phyloP scores from a whole-genome alignment of 805 yeast genomes.

The Starmerella apis region DNA sequence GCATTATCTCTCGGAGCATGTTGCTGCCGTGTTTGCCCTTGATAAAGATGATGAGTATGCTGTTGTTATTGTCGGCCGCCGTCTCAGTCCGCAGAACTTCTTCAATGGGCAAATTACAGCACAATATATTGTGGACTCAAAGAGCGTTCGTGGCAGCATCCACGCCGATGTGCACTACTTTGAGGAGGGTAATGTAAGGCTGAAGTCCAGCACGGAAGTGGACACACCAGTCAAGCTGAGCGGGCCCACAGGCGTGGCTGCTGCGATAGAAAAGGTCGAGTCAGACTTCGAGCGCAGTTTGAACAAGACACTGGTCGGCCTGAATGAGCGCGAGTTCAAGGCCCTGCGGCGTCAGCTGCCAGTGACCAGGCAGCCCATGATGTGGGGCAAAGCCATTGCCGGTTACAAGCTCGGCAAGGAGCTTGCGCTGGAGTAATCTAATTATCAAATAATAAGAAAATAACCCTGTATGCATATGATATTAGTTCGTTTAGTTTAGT shows the following conservation, averaged over 20 bases:
- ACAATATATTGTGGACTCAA: constrained; percentile 39
- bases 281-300: constrained; percentile 48
- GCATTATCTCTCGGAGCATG: constrained; percentile 42
- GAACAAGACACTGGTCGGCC: constrained; percentile 50
- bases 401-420: constrained; percentile 65
- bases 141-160: constrained; percentile 43
- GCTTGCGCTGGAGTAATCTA: constrained; percentile 12
- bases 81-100: constrained; percentile 62
- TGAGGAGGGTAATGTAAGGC: constrained; percentile 90
- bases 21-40: constrained; percentile 38
- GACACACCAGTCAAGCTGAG: constrained; percentile 26
- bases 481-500: no score
- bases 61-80: constrained; percentile 58
- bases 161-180: constrained; percentile 75
- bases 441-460: no score
- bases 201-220: constrained; percentile 40
- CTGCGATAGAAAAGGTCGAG: constrained; percentile 43
- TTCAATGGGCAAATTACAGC: constrained; percentile 89
- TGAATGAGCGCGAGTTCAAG: constrained; percentile 77
- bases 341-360: constrained; percentile 83
- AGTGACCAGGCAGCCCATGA: constrained; percentile 77
- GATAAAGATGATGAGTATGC: constrained; percentile 26
- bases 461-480: no score
- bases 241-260: neutral
- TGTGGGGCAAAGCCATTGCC: constrained; percentile 92